Conservation (phyloP, 2,329 filamentous ascomycete species). For the Talaromyces islandicus region DNA sequence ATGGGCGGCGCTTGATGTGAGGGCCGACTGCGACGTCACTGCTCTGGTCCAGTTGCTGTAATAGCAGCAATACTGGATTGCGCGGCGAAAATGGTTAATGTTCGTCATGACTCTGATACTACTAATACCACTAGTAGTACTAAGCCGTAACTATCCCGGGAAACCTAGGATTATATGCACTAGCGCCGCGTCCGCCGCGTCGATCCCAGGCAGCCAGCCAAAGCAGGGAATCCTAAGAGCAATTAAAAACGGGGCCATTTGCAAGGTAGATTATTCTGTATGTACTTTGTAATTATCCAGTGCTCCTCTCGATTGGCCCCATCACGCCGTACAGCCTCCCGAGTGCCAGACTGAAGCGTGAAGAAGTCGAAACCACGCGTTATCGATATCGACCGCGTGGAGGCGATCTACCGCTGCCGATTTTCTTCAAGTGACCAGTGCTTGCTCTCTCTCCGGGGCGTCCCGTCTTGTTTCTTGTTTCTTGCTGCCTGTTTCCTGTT, state of each 20-base stretch:
- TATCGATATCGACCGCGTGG: neutral
- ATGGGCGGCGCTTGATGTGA: neutral
- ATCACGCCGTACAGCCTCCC: too few species aligned
- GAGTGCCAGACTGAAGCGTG: neutral
- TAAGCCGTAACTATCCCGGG: neutral
- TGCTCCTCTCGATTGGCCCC: too few species aligned
- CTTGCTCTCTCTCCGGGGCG: too few species aligned
- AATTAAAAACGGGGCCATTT: too few species aligned
- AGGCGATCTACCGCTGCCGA: neutral
- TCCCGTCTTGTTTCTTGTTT: neutral
- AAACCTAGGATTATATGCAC: neutral
- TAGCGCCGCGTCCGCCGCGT: neutral
- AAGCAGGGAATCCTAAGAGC: neutral
- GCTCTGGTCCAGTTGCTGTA: neutral
- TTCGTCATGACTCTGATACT: neutral
- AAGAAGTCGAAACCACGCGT: neutral
- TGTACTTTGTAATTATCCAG: too few species aligned
- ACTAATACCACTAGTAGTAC: neutral
- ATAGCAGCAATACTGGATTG: too few species aligned
- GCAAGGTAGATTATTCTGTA: too few species aligned
- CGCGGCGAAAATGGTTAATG: neutral
- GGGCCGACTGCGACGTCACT: neutral
- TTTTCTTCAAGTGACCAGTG: neutral
- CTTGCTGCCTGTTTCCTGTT: neutral
- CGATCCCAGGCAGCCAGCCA: neutral